A percentile compares a stretch with the other conserved stretches of the same genome.
Evolutionary conservation across 805 yeast genomes (phyloP).

Genomic region (Wickerhamomyces sydowiorum): DNA sequence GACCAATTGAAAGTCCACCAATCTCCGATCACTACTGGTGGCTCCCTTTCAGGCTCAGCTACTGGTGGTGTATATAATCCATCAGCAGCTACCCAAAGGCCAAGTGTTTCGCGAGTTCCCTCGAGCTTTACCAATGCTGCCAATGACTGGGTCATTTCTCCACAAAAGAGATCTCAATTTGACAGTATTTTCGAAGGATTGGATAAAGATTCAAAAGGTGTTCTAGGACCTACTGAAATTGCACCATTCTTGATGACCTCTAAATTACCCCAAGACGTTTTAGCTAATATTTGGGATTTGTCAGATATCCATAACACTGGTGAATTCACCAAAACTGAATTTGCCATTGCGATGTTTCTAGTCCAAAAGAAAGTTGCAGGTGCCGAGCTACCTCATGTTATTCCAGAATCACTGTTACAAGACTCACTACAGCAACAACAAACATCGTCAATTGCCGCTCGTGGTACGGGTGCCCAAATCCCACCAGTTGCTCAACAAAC

Average conservation of each 20-base stretch:
- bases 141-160: slow-evolving; percentile 61
- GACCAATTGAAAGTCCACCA: slow-evolving; percentile 22
- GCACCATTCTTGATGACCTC: slow-evolving; percentile 89
- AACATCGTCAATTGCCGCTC: slow-evolving; percentile 8
- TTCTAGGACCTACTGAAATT: slow-evolving; percentile 69
- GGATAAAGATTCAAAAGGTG: slow-evolving; percentile 60
- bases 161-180: slow-evolving; percentile 69
- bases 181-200: slow-evolving; percentile 74
- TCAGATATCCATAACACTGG: slow-evolving; percentile 88
- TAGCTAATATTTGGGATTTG: slow-evolving; percentile 92
- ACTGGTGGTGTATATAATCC: slow-evolving; percentile 1
- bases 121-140: slow-evolving; percentile 32
- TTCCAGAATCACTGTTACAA: slow-evolving; percentile 58
- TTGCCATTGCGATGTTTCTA: slow-evolving; percentile 88
- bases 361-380: slow-evolving; percentile 85
- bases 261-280: slow-evolving; percentile 72
- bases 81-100: slow-evolving; percentile 9
- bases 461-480: too few relatives aligned
- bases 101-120: slow-evolving; percentile 27
- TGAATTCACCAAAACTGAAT: slow-evolving; percentile 71
- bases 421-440: slow-evolving; percentile 15
- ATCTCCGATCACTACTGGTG: slow-evolving; percentile 13
- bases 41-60: slow-evolving; percentile 1
- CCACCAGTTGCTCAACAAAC: not conserved
- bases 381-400: slow-evolving; percentile 64